Base-by-base conservation (phyloP, 306 rosid species). In the Cicer bijugum region DNA sequence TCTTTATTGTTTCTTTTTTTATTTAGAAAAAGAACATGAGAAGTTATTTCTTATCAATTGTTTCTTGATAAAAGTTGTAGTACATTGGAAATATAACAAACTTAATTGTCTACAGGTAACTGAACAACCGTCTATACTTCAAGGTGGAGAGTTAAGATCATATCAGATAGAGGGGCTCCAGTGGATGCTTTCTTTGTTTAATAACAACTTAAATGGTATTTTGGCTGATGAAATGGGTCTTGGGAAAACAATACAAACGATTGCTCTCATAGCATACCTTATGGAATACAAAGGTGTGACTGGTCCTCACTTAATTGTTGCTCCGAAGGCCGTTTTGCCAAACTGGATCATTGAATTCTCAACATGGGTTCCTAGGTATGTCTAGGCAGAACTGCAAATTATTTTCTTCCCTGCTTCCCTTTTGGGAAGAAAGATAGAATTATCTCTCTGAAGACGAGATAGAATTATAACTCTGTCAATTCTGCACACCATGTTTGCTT, bases 151-250 rank as follows among this genome's bases (percentile, higher is more conserved):
- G 69, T 80, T 95, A 80, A 92, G 99, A 78, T 58, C 89, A 64
- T 95, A 95, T 84, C 99, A 95, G 74, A 4, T 95, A 77, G 99
- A 95, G 88, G 99, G 99, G 80, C 91, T 95, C 75, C 99, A 95
- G 42, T 95, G 99, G 99, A 95, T 95, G 99, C 73, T 95, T 76
- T 95, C 99, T 28, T 85, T 95, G 89, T 95, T 90, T 78, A 95
- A 95, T 79, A 95, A 95, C 90, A 91, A 91, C 71, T 81, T 95
- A 38, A 95, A 95, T 78, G 99, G 99, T 78, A 95, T 95, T 85
- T 86, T 95, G 84, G 99, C 99, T 75, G 99, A 95, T 68, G 99
- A 95, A 85, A 95, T 95, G 99, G 99, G 99, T 45, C 84, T 95
- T 72, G 99, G 99, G 73, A 95, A 95, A 84, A 95, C 99, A 40